Conservation (phyloP, 148 eudicot species). For the Rhododendron molle region DNA sequence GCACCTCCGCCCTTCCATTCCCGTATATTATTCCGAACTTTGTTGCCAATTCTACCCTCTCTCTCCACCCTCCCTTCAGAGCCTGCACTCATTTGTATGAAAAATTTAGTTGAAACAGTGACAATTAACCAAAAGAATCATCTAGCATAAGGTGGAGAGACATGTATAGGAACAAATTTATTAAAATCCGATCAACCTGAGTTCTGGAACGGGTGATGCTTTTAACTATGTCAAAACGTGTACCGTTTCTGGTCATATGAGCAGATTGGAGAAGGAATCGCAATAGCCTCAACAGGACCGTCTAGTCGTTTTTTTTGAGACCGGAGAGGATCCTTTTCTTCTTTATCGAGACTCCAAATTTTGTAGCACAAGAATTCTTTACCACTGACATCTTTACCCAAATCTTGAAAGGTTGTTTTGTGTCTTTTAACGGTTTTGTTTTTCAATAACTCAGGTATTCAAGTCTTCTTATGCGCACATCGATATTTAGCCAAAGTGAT, state of each 20-base stretch:
- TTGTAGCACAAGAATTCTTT: neutral
- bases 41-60: slow-evolving; percentile 4
- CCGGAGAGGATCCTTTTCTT: neutral
- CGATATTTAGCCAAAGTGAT: neutral
- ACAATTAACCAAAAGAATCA: neutral
- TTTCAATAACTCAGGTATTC: too few species aligned
- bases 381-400: too few species aligned
- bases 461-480: too few species aligned
- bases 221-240: too few species aligned
- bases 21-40: slow-evolving; percentile 8
- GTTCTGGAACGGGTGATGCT: too few species aligned
- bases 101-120: neutral
- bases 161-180: too few species aligned
- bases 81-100: neutral
- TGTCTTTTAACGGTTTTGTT: too few species aligned
- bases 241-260: too few species aligned
- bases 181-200: too few species aligned
- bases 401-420: too few species aligned
- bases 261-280: too few species aligned
- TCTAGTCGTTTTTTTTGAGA: neutral
- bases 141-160: too few species aligned
- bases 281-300: neutral
- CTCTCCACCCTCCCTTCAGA: slow-evolving; percentile 12
- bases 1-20: neutral
- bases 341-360: neutral